Base-by-base conservation (phyloP, 78 protist genomes). In the Blattamonas nauphoetae region DNA sequence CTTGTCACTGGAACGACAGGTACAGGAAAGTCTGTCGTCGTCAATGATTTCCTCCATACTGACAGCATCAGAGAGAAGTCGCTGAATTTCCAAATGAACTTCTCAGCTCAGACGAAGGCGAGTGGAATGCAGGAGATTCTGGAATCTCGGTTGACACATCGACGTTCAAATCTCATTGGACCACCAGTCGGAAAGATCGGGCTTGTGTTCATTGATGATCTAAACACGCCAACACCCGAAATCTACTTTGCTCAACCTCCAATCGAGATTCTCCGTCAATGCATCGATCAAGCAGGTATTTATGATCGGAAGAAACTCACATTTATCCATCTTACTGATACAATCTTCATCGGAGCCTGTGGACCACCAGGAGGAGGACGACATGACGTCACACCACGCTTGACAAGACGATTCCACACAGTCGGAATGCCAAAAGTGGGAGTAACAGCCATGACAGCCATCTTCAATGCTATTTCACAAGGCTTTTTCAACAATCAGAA, bases 321-420 rank as follows among this genome's bases (percentile, higher is more conserved):
- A 81, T 92, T 88, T 91, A 94, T 90, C 55, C 0, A 86, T 45
- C 45, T 94, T 1, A 41, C 3, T 29, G 81, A 90, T 80, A 78
- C 92, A 0, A 21, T 38, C 3, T 64, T 94, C 84, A 41, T 92
- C 21, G 85, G 92, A 1, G 93, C 94, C 1, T 90, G 93, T 36
- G 96, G 91, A 11, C 94, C 94, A 0, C 94, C 96, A 1, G 96
- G 96, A 2, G 96, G 96, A 0, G 96, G 96, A 1, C 45, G 94
- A 0, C 84, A 89, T 78, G 83, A 80, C 38, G 45, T 94, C 45
- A 92, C 96, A 3, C 91, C 77, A 6, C 88, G 96, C 0, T 63
- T 94, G 42, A 38, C 77, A 33, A 81, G 94, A 0, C 89, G 83
- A 29, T 90, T 94, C 92, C 86, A 90, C 87, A 0, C 90, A 41